phyloP scores from a whole-genome alignment of 2,329 filamentous ascomycete species.

The Claviceps paspali region DNA sequence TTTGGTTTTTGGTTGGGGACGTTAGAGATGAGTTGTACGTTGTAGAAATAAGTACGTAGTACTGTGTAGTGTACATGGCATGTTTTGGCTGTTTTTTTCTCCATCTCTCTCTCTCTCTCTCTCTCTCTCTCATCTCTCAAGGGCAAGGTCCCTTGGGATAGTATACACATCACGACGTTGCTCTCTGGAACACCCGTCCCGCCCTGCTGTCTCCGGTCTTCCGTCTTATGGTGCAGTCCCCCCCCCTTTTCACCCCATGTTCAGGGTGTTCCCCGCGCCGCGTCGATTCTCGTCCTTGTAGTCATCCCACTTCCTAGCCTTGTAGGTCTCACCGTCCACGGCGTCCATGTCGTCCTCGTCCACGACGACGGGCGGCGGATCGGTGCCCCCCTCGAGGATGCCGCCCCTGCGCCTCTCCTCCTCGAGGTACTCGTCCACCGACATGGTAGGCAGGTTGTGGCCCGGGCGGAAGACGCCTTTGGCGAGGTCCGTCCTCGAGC shows the following conservation, averaged over 20 bases:
- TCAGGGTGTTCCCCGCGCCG: constrained; percentile 69
- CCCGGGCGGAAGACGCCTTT: constrained; percentile 77
- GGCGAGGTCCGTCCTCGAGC: constrained; percentile 58
- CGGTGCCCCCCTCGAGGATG: constrained; percentile 82
- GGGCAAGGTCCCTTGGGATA: no score
- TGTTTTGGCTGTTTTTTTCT: no score
- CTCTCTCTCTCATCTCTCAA: no score
- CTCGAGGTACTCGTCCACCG: constrained; percentile 91
- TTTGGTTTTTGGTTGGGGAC: no score
- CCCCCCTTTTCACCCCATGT: constrained; percentile 40
- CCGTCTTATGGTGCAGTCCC: no score
- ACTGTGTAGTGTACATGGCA: no score
- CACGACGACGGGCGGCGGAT: constrained; percentile 51
- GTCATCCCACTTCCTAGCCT: constrained; percentile 90
- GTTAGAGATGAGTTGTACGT: no score
- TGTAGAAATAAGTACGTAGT: no score
- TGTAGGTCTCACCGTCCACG: constrained; percentile 80
- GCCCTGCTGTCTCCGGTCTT: no score
- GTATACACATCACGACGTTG: no score
- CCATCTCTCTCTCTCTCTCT: no score
- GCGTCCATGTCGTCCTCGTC: constrained; percentile 88
- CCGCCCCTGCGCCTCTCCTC: constrained; percentile 74
- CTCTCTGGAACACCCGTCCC: no score
- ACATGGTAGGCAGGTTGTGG: constrained; percentile 93
- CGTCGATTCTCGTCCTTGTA: constrained; percentile 80